Evolutionary conservation across 352 stramenopile genomes (phyloP).

Genomic region (Paralagenidium karlingii): DNA sequence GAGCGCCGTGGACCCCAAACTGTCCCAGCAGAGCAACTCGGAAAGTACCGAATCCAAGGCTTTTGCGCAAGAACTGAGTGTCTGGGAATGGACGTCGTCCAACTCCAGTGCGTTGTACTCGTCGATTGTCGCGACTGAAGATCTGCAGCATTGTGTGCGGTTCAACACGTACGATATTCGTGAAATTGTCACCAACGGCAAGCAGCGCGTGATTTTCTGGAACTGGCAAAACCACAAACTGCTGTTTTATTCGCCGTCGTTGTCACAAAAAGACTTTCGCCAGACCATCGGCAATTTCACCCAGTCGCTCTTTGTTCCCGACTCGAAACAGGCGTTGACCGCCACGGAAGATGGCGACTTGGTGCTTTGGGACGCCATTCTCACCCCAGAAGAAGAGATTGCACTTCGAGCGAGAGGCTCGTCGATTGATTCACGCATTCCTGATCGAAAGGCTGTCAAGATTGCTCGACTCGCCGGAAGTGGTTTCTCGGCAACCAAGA

Average conservation of each 20-base stretch:
- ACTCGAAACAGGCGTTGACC: constrained; percentile 74
- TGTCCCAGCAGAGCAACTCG: constrained; percentile 3
- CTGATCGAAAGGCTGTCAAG: constrained; percentile 72
- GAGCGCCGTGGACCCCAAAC: constrained; percentile 20
- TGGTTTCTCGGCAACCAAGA: no score
- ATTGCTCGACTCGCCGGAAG: constrained; percentile 57
- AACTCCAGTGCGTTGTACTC: constrained; percentile 26
- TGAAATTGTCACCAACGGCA: constrained; percentile 83
- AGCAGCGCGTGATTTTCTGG: constrained; percentile 83
- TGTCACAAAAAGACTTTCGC: constrained; percentile 72
- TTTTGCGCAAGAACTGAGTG: constrained; percentile 59
- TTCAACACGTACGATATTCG: constrained; percentile 86
- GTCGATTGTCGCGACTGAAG: constrained; percentile 56
- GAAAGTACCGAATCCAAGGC: constrained; percentile 2
- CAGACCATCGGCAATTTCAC: constrained; percentile 76
- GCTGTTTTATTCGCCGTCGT: constrained; percentile 72
- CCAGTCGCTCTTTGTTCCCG: constrained; percentile 78
- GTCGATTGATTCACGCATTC: constrained; percentile 11
- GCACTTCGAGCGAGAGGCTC: no score
- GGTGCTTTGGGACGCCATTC: constrained; percentile 76
- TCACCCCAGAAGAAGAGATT: constrained; percentile 10
- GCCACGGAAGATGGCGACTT: constrained; percentile 79
- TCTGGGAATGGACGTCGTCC: constrained; percentile 82
- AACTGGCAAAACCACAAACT: constrained; percentile 72
- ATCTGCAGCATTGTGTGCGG: constrained; percentile 62